These are phyloP conservation scores for Styphnolobium japonicum DNA, from an alignment of 306 rosid genomes.

Conservation along the genomic window DNA sequence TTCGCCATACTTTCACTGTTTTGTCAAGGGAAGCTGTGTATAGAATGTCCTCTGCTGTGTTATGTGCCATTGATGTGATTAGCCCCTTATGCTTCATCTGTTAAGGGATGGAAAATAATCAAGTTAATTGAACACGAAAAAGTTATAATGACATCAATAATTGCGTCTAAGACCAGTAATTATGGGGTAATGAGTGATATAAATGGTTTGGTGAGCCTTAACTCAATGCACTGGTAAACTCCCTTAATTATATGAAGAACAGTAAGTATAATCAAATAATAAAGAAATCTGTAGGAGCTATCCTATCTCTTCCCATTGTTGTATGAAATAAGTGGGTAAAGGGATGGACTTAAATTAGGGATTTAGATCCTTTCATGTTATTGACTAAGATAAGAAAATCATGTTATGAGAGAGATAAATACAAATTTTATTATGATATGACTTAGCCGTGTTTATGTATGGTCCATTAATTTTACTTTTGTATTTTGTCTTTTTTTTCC, in stretches of 20 bases:
- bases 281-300: neutral
- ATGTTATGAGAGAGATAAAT: no score
- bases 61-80: conserved; percentile 79
- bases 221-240: neutral
- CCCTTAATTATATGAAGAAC: neutral
- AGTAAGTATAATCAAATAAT: neutral
- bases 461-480: no score
- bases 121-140: neutral
- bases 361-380: no score
- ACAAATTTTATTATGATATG: no score
- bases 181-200: neutral
- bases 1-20: conserved; percentile 81
- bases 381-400: no score
- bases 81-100: conserved; percentile 81
- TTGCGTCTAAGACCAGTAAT: neutral
- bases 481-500: no score
- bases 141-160: neutral
- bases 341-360: no score
- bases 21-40: conserved; percentile 85
- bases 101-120: neutral
- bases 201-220: neutral
- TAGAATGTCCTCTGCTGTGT: conserved; percentile 64
- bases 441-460: no score
- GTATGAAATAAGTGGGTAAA: neutral
- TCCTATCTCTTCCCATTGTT: neutral